Evolutionary conservation across 495 filamentous ascomycete species (phyloP), one percentile per base, ranked within the genome.

Genomic region (Geoglossum glabrum): DNA sequence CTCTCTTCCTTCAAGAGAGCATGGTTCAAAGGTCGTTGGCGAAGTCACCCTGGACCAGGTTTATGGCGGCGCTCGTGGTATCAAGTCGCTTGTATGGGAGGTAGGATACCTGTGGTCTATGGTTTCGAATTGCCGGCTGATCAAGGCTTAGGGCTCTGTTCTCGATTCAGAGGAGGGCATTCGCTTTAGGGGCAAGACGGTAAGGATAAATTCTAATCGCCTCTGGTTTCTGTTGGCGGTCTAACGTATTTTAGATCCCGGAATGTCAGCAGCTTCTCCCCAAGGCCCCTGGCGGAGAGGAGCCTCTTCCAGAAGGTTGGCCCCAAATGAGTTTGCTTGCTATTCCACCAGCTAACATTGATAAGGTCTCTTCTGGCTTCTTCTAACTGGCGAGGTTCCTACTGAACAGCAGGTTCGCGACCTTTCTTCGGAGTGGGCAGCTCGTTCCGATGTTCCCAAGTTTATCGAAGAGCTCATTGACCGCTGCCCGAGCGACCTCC

Each of bases 21-120:
- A 92, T 69, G 92, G 92, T 70, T 87, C 76, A 75, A 97, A 87
- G 73, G 85, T 96, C 62, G 74, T 99, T 64, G 89, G 90, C 66
- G 89, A 99, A 79, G 87, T 99, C 69, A 99, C 93, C 59, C 83
- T 99, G 65, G 92, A 97, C 76, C 93, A 99, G 74, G 92, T 92
- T 65, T 97, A 97, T 70, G 92, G 92, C 76, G 92, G 92, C 80
- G 93, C 93, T 65, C 88, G 93, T 76, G 93, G 92, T 61, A 93
- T 98, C 73, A 98, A 97, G 77, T 86, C 84, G 63, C 82, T 98
- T 57, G 92, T 97, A 57, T 97, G 92, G 92, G 92, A 98, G 76
- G 79, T 82, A 55, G 54, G 76, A 68, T 11, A 34, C 21, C 1
- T 1, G 28, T 9, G 45, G 27, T 0, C 5, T 15, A 9, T 54